A percentile compares a stretch with the other conserved stretches of the same genome.
Evolutionary conservation across 148 eudicot genomes (phyloP).

Genomic region (Cornus kousa): DNA sequence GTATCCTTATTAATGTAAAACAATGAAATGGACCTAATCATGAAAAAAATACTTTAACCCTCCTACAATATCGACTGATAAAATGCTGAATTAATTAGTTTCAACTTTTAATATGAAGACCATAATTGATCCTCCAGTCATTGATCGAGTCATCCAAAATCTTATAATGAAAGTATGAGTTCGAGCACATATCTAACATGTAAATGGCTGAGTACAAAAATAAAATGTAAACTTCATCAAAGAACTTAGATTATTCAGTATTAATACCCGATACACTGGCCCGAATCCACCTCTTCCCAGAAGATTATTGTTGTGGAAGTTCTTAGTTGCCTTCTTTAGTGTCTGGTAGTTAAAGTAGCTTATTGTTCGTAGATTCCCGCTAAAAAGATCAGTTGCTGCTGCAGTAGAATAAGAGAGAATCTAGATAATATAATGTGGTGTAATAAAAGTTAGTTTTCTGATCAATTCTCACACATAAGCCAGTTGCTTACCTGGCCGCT

Average conservation of each 20-base stretch:
- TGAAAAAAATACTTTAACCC: too few relatives aligned
- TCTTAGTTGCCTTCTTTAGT: constrained; percentile 49
- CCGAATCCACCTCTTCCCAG: constrained; percentile 55
- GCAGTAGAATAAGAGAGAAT: constrained; percentile 11
- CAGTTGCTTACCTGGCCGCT: constrained; percentile 18
- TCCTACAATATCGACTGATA: too few relatives aligned
- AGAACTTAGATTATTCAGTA: neutral
- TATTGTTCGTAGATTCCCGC: constrained; percentile 36
- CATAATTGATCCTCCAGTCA: too few relatives aligned
- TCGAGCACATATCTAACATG: neutral
- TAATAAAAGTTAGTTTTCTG: neutral
- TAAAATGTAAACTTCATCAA: neutral
- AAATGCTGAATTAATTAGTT: too few relatives aligned
- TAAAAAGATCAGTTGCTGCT: constrained; percentile 26
- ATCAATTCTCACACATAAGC: neutral
- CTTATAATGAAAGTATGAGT: too few relatives aligned
- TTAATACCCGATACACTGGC: constrained; percentile 38
- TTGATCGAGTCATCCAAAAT: too few relatives aligned
- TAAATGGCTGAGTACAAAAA: neutral
- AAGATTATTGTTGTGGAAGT: constrained; percentile 40
- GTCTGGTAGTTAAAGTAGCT: constrained; percentile 36
- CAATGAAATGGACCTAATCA: too few relatives aligned
- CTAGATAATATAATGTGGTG: neutral
- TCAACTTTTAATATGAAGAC: too few relatives aligned
- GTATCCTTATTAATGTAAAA: too few relatives aligned